phyloP scores from a whole-genome alignment of 192 early-diverging fungal species.

The Bifiguratus adelaidae region DNA sequence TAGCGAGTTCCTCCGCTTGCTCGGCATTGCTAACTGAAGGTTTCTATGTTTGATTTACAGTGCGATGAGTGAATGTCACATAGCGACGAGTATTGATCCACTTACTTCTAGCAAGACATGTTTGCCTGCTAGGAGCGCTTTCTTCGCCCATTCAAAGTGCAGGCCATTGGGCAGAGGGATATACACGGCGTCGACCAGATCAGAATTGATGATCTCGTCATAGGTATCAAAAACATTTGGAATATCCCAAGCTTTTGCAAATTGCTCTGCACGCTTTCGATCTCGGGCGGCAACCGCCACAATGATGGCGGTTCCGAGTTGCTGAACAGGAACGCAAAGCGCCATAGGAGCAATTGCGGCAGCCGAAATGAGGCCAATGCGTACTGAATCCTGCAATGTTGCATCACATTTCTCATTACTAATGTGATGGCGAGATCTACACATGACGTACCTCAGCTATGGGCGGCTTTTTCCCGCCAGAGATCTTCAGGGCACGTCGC shows the following conservation, averaged over 20 bases:
- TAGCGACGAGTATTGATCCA: no score
- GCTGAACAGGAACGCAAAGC: slow-evolving; percentile 23
- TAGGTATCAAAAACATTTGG: slow-evolving; percentile 30
- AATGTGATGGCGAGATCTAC: no score
- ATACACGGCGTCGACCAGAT: slow-evolving; percentile 40
- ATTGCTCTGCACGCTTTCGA: slow-evolving; percentile 17
- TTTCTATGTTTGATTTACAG: slow-evolving; percentile 14
- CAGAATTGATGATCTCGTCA: slow-evolving; percentile 29
- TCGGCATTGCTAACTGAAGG: slow-evolving; percentile 23
- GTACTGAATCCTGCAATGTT: slow-evolving; percentile 19
- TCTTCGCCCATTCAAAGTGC: slow-evolving; percentile 32
- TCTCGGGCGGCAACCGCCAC: slow-evolving; percentile 41
- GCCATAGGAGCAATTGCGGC: slow-evolving; percentile 35
- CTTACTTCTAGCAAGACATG: slow-evolving; percentile 6
- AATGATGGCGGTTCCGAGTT: slow-evolving; percentile 13
- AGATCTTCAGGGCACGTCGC: no score
- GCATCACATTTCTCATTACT: no score
- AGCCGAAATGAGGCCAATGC: slow-evolving; percentile 38
- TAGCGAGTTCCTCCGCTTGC: slow-evolving; percentile 15
- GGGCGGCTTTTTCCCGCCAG: no score
- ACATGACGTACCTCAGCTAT: no score
- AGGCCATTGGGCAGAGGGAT: slow-evolving; percentile 42
- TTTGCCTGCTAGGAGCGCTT: slow-evolving; percentile 14
- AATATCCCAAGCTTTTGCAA: slow-evolving; percentile 28
- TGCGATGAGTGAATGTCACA: background rate